Evolutionary conservation across 495 filamentous ascomycete genomes (phyloP).

Genomic region (Lophium mytilinum): DNA sequence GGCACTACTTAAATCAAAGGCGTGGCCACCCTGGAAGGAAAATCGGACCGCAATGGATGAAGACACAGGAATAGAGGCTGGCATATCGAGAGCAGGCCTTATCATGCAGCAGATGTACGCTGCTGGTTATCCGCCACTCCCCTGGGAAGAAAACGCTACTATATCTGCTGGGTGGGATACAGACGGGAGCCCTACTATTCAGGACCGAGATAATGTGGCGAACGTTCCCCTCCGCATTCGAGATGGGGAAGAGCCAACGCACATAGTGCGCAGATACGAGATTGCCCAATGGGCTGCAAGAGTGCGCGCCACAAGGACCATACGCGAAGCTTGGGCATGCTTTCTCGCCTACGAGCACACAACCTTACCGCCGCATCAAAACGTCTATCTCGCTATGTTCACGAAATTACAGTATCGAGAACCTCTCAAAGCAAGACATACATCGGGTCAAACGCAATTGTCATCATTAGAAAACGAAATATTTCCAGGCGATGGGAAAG

Average conservation of each 20-base stretch:
- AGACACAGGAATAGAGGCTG: constrained; percentile 46
- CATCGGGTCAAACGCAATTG: background rate
- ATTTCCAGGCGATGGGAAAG: constrained; percentile 54
- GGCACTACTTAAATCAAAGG: constrained; percentile 50
- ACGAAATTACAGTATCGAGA: constrained; percentile 47
- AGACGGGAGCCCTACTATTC: constrained; percentile 61
- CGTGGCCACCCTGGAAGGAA: constrained; percentile 69
- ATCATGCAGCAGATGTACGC: constrained; percentile 53
- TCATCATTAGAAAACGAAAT: constrained; percentile 16
- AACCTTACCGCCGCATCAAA: constrained; percentile 10
- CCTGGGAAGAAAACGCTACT: constrained; percentile 50
- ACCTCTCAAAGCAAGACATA: background rate
- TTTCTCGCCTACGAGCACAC: constrained; percentile 49
- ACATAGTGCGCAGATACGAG: background rate
- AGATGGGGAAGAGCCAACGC: background rate
- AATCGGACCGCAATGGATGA: constrained; percentile 52
- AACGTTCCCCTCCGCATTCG: background rate
- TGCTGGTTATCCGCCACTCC: constrained; percentile 49
- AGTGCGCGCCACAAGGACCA: constrained; percentile 56
- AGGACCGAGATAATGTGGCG: constrained; percentile 39
- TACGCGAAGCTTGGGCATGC: constrained; percentile 64
- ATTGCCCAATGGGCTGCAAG: constrained; percentile 47
- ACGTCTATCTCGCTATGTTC: constrained; percentile 53
- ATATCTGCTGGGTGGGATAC: constrained; percentile 62
- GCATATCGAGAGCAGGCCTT: constrained; percentile 49